These are phyloP conservation scores for Botrytis medusae DNA, from an alignment of 2,329 filamentous ascomycete species.

Conservation along the genomic window DNA sequence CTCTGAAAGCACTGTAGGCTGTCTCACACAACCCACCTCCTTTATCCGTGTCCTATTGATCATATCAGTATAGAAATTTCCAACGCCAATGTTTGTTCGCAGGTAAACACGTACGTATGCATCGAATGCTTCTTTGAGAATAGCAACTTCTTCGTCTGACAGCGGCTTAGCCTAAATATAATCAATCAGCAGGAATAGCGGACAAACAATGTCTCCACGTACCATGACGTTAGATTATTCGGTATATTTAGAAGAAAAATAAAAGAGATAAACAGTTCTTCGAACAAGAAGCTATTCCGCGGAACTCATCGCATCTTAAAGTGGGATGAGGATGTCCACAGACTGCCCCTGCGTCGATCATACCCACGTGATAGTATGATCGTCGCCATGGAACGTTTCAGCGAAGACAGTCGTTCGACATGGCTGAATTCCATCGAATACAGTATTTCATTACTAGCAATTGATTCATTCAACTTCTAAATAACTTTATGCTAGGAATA, in stretches of 20 bases:
- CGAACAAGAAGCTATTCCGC: background rate
- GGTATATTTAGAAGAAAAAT: background rate
- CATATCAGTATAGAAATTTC: background rate
- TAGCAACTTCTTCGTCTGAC: constrained; percentile 18
- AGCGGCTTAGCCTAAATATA: constrained; percentile 19
- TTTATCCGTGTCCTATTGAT: constrained; percentile 22
- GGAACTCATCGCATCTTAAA: background rate
- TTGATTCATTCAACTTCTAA: background rate
- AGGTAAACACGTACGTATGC: constrained; percentile 17
- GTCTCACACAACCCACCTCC: background rate
- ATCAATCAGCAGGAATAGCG: background rate
- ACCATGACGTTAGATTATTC: background rate
- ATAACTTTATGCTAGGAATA: background rate
- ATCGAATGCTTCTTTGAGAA: constrained; percentile 21
- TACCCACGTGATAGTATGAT: background rate
- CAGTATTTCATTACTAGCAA: too few relatives aligned
- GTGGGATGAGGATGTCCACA: background rate
- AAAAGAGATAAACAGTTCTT: background rate
- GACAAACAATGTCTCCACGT: background rate
- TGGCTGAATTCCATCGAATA: too few relatives aligned
- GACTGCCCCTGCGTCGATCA: background rate
- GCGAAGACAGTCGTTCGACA: background rate
- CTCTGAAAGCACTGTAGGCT: background rate
- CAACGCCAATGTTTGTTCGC: too few relatives aligned
- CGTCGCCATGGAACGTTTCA: background rate